Percentiles rank a stretch among this genome's conserved stretches.
phyloP scores from a whole-genome alignment of 306 rosid species.

The Glycine latifolia region DNA sequence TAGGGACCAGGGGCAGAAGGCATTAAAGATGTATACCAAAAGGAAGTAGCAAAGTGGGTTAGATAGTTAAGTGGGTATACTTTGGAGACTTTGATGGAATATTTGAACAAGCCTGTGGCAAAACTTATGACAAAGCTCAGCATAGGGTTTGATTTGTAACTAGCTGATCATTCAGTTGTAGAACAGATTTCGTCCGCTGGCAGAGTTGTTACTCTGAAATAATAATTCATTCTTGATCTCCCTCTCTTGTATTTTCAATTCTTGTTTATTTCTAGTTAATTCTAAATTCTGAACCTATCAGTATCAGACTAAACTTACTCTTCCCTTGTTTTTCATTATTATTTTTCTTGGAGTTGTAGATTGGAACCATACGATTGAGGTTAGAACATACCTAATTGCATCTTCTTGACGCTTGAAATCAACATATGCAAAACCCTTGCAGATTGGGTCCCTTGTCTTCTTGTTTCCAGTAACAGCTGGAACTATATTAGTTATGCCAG shows the following conservation, averaged over 20 bases:
- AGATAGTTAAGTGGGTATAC: background rate
- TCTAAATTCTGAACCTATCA: background rate
- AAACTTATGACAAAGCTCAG: background rate
- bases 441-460: constrained; percentile 93
- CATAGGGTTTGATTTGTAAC: background rate
- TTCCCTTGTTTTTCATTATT: constrained; percentile 10
- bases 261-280: background rate
- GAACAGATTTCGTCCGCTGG: background rate
- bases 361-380: constrained; percentile 11
- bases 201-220: background rate
- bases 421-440: constrained; percentile 91
- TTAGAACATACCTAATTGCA: constrained; percentile 70
- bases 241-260: background rate
- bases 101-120: too few species aligned
- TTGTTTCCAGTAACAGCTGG: constrained; percentile 81
- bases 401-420: constrained; percentile 69
- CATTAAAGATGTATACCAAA: background rate
- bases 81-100: too few species aligned
- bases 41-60: background rate
- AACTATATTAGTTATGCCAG: constrained; percentile 65
- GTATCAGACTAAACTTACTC: constrained; percentile 17
- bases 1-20: background rate
- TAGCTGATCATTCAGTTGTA: too few species aligned
- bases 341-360: constrained; percentile 13
- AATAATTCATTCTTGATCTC: background rate